These are phyloP conservation scores for Aspergillus ustus DNA, from an alignment of 2,329 filamentous ascomycete genomes.

Conservation along the genomic window DNA sequence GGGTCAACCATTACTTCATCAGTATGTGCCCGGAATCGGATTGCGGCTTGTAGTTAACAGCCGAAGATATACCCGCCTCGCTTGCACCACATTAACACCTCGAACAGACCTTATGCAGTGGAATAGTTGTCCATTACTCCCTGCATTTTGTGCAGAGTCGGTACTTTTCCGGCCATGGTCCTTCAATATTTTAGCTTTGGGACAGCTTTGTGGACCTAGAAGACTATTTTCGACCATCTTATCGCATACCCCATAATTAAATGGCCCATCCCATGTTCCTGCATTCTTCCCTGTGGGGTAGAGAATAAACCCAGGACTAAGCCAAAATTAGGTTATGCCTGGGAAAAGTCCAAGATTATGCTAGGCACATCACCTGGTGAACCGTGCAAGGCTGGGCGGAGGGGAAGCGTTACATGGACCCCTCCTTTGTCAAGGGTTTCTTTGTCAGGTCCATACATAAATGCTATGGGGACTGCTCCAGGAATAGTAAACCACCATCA, in stretches of 20 bases:
- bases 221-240: conserved; percentile 3
- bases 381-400: neutral
- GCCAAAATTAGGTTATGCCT: neutral
- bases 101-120: neutral
- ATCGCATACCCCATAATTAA: neutral
- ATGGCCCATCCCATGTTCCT: neutral
- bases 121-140: no score
- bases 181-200: neutral
- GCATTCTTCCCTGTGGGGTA: neutral
- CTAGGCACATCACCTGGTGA: neutral
- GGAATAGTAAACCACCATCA: neutral
- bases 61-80: neutral
- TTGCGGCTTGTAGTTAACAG: neutral
- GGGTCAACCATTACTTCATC: conserved; percentile 1
- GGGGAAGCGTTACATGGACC: neutral
- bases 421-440: neutral
- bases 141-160: neutral
- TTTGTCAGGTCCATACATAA: neutral
- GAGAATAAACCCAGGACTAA: neutral
- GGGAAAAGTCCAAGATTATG: neutral
- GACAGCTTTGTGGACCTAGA: neutral
- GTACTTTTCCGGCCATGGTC: neutral
- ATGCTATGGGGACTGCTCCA: neutral
- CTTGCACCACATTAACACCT: neutral
- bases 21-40: no score